phyloP scores from a whole-genome alignment of 2,329 filamentous ascomycete genomes.

The Sclerotinia glacialis region DNA sequence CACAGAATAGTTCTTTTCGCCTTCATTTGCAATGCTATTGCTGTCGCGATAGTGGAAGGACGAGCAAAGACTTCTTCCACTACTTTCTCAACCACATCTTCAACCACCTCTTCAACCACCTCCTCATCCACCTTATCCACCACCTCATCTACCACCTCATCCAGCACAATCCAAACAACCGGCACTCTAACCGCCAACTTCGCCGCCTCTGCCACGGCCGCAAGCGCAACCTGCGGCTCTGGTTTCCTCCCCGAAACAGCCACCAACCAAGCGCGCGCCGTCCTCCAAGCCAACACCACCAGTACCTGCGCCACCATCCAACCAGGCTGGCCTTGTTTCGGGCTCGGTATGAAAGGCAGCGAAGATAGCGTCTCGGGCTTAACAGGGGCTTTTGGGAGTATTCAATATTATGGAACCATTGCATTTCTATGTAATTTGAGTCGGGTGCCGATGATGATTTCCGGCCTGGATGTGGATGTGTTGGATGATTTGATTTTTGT shows the following conservation, averaged over 20 bases:
- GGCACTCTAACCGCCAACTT: background rate
- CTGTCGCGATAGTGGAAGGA: background rate
- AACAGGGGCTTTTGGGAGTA: background rate
- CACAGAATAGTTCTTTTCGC: background rate
- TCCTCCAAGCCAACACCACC: background rate
- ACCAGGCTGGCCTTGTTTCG: background rate
- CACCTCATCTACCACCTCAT: background rate
- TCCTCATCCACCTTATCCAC: background rate
- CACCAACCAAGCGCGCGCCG: background rate
- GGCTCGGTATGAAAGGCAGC: background rate
- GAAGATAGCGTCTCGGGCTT: background rate
- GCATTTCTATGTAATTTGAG: background rate
- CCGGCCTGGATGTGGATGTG: background rate
- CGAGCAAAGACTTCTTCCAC: background rate
- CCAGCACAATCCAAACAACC: background rate
- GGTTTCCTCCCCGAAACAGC: background rate
- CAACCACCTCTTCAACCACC: background rate
- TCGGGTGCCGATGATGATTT: background rate
- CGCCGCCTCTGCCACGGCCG: background rate
- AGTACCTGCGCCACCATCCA: background rate
- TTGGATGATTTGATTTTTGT: background rate
- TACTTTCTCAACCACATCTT: background rate
- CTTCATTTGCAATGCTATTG: conserved; percentile 2
- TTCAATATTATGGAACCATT: background rate
- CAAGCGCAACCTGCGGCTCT: background rate